Evolutionary conservation across 1,139 yeast species (phyloP), one percentile per base, ranked within the genome.

Genomic region (Zygosaccharomyces sapae): DNA sequence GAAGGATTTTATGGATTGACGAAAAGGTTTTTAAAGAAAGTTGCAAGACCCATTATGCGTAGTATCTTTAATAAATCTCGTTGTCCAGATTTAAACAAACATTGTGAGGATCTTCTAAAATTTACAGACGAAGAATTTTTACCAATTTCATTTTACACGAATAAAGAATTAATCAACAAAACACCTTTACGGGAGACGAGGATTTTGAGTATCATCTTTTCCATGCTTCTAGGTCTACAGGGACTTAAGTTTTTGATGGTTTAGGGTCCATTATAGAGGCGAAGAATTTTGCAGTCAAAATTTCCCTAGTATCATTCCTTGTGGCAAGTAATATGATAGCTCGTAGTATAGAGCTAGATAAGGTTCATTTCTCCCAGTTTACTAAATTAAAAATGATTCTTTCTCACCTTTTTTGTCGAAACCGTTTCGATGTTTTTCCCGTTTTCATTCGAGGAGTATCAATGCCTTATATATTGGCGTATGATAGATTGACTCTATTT

Each of bases 121-220:
- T 60, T 58, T 41, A 47, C 58, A 4, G 62, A 60, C 31, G 37
- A 33, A 2, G 57, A 59, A 38, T 56, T 59, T 35, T 46, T 47
- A 24, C 58, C 62, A 6, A 41, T 59, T 4, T 44, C 45, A 4
- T 44, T 49, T 38, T 54, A 51, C 35, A 56, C 61, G 1, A 52
- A 54, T 31, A 41, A 33, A 22, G 38, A 46, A 2, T 33, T 48
- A 6, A 44, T 57, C 10, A 38, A 30, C 7, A 43, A 50, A 10
- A 43, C 51, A 1, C 45, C 53, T 6, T 41, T 57, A 2, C 41
- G 43, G 13, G 54, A 52, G 12, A 42, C 48, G 5, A 40, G 50
- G 22, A 33, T 59, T 2, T 38, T 58, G 18, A 37, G 53, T 8
- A 34, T 48, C 12, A 20, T 45, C 2, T 19, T 55, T 2, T 47